Percentiles rank a stretch among this genome's conserved stretches.
Conservation (phyloP, 225 moss, liverwort and hornwort genomes). For the Anthoceros angustus region DNA sequence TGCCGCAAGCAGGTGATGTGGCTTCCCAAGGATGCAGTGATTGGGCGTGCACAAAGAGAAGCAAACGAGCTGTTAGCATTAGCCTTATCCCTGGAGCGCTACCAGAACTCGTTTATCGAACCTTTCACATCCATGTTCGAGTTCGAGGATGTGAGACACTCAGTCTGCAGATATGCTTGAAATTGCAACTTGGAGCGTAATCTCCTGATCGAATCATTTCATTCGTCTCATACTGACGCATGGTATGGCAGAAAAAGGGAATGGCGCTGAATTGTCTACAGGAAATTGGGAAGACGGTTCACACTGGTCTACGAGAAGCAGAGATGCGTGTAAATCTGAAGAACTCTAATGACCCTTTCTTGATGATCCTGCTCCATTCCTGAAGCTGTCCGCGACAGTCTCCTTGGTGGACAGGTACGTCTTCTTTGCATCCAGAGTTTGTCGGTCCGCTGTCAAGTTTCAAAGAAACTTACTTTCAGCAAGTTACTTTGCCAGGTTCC, state of each 20-base stretch:
- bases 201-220: too few relatives aligned
- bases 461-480: too few relatives aligned
- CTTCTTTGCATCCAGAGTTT: neutral
- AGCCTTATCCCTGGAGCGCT: constrained; percentile 22
- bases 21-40: constrained; percentile 23
- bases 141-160: constrained; percentile 16
- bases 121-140: constrained; percentile 19
- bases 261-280: neutral
- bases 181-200: too few relatives aligned
- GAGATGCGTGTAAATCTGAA: neutral
- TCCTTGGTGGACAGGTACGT: constrained; percentile 25
- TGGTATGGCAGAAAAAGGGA: neutral
- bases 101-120: constrained; percentile 25
- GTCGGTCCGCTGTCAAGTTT: too few relatives aligned
- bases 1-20: constrained; percentile 23
- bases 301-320: neutral
- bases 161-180: too few relatives aligned
- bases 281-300: neutral
- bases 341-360: neutral
- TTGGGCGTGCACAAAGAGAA: constrained; percentile 25
- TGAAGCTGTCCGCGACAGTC: constrained; percentile 16
- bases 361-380: constrained; percentile 6
- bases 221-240: too few relatives aligned
- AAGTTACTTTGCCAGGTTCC: constrained; percentile 18
- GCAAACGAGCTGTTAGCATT: constrained; percentile 19